phyloP scores from a whole-genome alignment of 2,329 filamentous ascomycete species.

The Colletotrichum chrysophilum region DNA sequence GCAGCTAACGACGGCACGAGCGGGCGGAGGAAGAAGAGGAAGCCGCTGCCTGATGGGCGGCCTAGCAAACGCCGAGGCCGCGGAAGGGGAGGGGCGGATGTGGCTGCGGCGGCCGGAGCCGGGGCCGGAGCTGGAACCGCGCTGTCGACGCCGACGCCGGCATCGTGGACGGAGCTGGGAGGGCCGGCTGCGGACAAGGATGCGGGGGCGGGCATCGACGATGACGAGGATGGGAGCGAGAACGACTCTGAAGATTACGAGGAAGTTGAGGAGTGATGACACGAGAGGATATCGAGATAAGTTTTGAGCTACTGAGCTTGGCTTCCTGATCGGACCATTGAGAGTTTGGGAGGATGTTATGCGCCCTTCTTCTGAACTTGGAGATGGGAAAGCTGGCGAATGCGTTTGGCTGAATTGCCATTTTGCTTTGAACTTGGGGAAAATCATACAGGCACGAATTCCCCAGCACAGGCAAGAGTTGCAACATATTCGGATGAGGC shows the following conservation, averaged over 20 bases:
- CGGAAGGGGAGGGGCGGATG: constrained; percentile 3
- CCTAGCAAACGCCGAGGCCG: constrained; percentile 13
- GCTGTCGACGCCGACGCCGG: constrained; percentile 39
- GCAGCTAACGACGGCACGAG: constrained; percentile 25
- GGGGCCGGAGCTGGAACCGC: not conserved
- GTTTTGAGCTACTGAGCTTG: not conserved
- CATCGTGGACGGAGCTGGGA: constrained; percentile 36
- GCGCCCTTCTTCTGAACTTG: not conserved
- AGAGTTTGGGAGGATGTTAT: not conserved
- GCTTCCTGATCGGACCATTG: not conserved
- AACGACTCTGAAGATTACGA: constrained; percentile 32
- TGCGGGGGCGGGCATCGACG: constrained; percentile 4
- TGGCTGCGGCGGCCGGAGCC: not conserved
- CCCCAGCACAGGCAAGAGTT: not conserved
- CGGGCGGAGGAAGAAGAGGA: constrained; percentile 25
- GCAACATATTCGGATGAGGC: not conserved
- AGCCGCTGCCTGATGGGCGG: constrained; percentile 5
- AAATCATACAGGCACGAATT: not conserved
- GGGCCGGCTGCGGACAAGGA: constrained; percentile 16
- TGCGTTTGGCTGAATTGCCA: not conserved
- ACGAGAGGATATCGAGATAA: not conserved
- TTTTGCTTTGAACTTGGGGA: not conserved
- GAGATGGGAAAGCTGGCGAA: not conserved
- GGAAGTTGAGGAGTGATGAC: not conserved
- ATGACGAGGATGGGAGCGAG: constrained; percentile 20